Evolutionary conservation across 495 filamentous ascomycete genomes (phyloP).

Genomic region (Penicillium angulare): DNA sequence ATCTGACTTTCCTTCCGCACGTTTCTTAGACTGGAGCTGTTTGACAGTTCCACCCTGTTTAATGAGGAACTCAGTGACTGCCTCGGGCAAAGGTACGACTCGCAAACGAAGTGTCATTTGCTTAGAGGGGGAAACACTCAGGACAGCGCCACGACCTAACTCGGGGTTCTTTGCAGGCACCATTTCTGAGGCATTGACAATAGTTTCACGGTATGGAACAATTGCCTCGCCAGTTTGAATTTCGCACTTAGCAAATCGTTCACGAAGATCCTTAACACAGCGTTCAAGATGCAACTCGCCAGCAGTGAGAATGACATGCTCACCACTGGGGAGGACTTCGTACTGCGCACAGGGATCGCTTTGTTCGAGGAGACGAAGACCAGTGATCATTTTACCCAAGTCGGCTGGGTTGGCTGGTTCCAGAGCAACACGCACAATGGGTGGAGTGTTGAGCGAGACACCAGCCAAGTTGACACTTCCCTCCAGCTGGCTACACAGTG

Average conservation of each 20-base stretch:
- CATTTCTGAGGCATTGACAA: slow-evolving; percentile 86
- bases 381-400: slow-evolving; percentile 88
- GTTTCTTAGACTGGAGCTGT: slow-evolving; percentile 68
- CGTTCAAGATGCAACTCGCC: slow-evolving; percentile 94
- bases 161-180: slow-evolving; percentile 81
- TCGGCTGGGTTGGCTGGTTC: slow-evolving; percentile 87
- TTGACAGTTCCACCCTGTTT: slow-evolving; percentile 80
- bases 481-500: slow-evolving; percentile 82
- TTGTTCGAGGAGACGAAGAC: slow-evolving; percentile 83
- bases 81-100: slow-evolving; percentile 74
- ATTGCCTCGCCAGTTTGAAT: slow-evolving; percentile 93
- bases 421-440: slow-evolving; percentile 92
- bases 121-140: slow-evolving; percentile 75
- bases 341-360: slow-evolving; percentile 96
- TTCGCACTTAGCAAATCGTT: slow-evolving; percentile 91
- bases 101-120: slow-evolving; percentile 75
- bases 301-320: slow-evolving; percentile 93
- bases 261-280: slow-evolving; percentile 89
- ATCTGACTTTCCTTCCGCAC: slow-evolving; percentile 36
- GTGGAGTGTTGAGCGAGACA: slow-evolving; percentile 69
- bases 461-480: slow-evolving; percentile 94
- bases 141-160: slow-evolving; percentile 78
- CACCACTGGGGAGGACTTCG: slow-evolving; percentile 86
- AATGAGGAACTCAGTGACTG: slow-evolving; percentile 80
- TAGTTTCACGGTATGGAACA: slow-evolving; percentile 93